Conservation (phyloP, 345 rosid species). For the Camelina hispida region DNA sequence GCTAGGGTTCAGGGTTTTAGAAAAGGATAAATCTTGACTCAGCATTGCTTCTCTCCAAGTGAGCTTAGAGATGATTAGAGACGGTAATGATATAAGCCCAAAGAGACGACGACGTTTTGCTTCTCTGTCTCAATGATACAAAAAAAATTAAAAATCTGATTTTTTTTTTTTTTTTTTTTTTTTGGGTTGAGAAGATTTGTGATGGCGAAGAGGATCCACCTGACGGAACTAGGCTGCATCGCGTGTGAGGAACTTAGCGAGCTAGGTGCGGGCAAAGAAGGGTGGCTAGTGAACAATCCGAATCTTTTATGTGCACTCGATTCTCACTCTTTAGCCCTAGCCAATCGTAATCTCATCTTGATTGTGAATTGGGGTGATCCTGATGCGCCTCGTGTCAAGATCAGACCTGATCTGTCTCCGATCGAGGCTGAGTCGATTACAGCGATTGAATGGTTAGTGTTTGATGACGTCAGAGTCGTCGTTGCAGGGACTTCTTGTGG, state of each 20-base stretch:
- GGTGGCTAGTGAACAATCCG: slow-evolving; percentile 79
- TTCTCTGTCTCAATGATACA: background rate
- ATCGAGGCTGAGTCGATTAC: slow-evolving; percentile 71
- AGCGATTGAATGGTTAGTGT: slow-evolving; percentile 85
- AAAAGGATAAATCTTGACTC: slow-evolving; percentile 56
- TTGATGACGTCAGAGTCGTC: slow-evolving; percentile 70
- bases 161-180: background rate
- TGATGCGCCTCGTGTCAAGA: slow-evolving; percentile 65
- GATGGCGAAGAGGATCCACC: slow-evolving; percentile 71
- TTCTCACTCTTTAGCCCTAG: slow-evolving; percentile 70
- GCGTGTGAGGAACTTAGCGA: slow-evolving; percentile 79
- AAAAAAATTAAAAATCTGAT: background rate
- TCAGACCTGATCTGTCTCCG: slow-evolving; percentile 88
- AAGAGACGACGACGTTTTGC: slow-evolving; percentile 24
- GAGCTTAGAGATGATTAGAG: slow-evolving; percentile 5
- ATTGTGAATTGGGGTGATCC: slow-evolving; percentile 75
- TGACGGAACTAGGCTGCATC: slow-evolving; percentile 86
- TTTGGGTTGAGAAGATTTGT: slow-evolving; percentile 1
- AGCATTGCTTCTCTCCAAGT: slow-evolving; percentile 46
- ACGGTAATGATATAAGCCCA: background rate
- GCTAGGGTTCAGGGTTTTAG: slow-evolving; percentile 77
- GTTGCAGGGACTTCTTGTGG: slow-evolving; percentile 87
- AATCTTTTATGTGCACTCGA: slow-evolving; percentile 74
- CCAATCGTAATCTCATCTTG: slow-evolving; percentile 60
- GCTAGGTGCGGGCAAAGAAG: slow-evolving; percentile 92